These are phyloP conservation scores for Pleurotus djamor DNA, from an alignment of 768 basidiomycete species.

Conservation along the genomic window DNA sequence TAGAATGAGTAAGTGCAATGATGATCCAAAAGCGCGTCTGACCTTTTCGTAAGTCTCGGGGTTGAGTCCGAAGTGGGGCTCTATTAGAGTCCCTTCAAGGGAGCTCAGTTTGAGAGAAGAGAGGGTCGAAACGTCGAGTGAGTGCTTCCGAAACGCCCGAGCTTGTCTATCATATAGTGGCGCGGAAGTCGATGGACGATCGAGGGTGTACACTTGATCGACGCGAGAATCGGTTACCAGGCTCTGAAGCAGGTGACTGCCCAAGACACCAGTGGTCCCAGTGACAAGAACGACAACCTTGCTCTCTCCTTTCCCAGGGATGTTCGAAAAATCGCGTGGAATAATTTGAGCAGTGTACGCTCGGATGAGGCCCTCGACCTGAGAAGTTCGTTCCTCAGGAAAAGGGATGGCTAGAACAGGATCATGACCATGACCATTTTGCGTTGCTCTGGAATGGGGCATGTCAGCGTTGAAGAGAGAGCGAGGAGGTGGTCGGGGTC, in stretches of 20 bases:
- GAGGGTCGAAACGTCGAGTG: conserved; percentile 12
- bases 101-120: conserved; percentile 10
- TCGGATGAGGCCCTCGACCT: too few species aligned
- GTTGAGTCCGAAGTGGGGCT: conserved; percentile 12
- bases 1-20: neutral
- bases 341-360: too few species aligned
- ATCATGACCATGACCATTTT: too few species aligned
- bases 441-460: too few species aligned
- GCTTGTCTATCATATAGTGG: conserved; percentile 15
- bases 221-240: conserved; percentile 6
- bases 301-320: too few species aligned
- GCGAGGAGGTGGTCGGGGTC: too few species aligned
- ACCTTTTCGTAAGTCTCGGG: conserved; percentile 14
- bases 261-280: conserved; percentile 28
- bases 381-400: too few species aligned
- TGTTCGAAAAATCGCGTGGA: too few species aligned
- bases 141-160: conserved; percentile 15
- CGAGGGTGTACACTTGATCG: conserved; percentile 16
- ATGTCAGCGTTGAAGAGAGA: too few species aligned
- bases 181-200: conserved; percentile 11
- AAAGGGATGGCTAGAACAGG: too few species aligned
- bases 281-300: conserved; percentile 13
- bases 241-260: conserved; percentile 18
- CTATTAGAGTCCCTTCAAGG: conserved; percentile 13
- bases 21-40: neutral